These are phyloP conservation scores for Pythium pyrilobum DNA, from an alignment of 352 stramenopile genomes.

Conservation along the genomic window DNA sequence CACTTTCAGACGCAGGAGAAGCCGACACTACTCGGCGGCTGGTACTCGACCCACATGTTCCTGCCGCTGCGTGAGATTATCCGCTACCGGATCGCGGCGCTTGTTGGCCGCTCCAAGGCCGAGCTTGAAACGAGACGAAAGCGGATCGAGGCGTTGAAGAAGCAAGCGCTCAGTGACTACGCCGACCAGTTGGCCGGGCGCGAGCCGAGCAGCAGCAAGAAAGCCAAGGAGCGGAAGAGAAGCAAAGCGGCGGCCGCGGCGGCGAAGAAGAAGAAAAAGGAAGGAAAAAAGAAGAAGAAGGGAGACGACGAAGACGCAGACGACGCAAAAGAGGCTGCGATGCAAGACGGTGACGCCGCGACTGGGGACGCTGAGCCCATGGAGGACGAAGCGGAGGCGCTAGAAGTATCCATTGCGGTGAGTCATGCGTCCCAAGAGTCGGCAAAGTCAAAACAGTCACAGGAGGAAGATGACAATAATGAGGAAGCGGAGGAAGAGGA, in stretches of 20 bases:
- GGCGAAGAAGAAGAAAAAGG: conserved; percentile 16
- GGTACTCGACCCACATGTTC: conserved; percentile 82
- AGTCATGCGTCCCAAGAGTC: background rate
- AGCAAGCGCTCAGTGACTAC: conserved; percentile 58
- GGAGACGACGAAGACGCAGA: background rate
- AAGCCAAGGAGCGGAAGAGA: conserved; percentile 5
- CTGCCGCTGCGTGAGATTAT: conserved; percentile 72
- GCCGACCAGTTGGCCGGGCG: conserved; percentile 33
- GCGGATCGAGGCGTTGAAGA: conserved; percentile 68
- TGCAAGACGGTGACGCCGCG: background rate
- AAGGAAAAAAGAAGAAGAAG: conserved; percentile 15
- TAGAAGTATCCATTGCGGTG: conserved; percentile 10
- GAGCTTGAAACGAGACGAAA: conserved; percentile 63
- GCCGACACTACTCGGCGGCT: conserved; percentile 61
- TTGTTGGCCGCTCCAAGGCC: conserved; percentile 62
- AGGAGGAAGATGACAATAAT: background rate
- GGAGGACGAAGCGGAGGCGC: conserved; percentile 11
- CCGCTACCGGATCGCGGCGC: conserved; percentile 58
- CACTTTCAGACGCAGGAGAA: conserved; percentile 38
- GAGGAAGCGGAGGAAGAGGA: background rate
- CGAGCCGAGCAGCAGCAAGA: conserved; percentile 15
- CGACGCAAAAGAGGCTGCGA: background rate
- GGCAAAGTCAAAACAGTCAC: background rate
- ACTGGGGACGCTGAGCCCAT: conserved; percentile 4
- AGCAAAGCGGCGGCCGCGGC: background rate